Evolutionary conservation across 2,329 filamentous ascomycete species (phyloP).

Genomic region (Hypoxylon sp.): DNA sequence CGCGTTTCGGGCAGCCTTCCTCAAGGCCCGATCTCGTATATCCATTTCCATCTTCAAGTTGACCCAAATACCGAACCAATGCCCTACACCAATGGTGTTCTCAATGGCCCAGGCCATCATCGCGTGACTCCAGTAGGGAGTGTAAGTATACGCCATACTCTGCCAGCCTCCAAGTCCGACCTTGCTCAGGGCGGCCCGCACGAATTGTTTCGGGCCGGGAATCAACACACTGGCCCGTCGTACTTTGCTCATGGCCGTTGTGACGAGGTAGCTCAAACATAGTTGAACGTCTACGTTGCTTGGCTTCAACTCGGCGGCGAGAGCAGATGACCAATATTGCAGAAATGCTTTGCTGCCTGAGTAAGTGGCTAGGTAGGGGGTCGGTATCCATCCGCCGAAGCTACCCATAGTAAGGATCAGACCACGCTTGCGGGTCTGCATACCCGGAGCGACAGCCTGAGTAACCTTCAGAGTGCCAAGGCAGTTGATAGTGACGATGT

Average conservation of each 20-base stretch:
- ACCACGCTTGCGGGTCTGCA: constrained; percentile 86
- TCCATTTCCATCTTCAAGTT: constrained; percentile 82
- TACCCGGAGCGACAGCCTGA: constrained; percentile 84
- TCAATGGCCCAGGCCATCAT: constrained; percentile 88
- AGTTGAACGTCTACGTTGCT: constrained; percentile 91
- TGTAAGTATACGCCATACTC: constrained; percentile 84
- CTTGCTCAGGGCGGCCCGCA: constrained; percentile 82
- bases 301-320: constrained; percentile 85
- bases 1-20: constrained; percentile 85
- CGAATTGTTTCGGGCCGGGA: constrained; percentile 86
- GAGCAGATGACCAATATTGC: constrained; percentile 92
- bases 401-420: constrained; percentile 98
- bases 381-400: constrained; percentile 92
- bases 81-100: constrained; percentile 68
- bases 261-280: constrained; percentile 92
- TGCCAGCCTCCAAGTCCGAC: constrained; percentile 87
- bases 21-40: constrained; percentile 85
- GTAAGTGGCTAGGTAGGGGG: constrained; percentile 94
- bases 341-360: constrained; percentile 98
- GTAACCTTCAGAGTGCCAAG: constrained; percentile 90
- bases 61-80: constrained; percentile 62
- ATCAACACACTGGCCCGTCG: constrained; percentile 82
- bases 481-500: constrained; percentile 97
- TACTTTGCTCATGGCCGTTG: constrained; percentile 97
- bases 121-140: constrained; percentile 93